Percentiles rank a stretch among this genome's conserved stretches.
phyloP scores from a whole-genome alignment of 257 asterid genomes.

The Anisodus tanguticus region DNA sequence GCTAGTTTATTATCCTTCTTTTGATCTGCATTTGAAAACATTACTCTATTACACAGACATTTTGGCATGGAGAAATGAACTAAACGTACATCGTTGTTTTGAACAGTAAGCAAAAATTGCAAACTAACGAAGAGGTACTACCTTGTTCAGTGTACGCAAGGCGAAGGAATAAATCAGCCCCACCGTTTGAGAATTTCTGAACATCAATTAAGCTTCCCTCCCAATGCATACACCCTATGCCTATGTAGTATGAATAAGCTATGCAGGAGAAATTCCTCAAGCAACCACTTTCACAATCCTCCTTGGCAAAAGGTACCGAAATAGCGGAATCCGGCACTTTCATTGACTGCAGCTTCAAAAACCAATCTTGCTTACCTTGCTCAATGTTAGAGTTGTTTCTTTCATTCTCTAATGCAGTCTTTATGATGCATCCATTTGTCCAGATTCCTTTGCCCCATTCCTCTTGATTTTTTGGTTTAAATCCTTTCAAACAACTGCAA shows the following conservation, averaged over 20 bases:
- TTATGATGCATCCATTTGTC: slow-evolving; percentile 49
- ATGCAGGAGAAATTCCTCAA: slow-evolving; percentile 55
- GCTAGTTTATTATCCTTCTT: slow-evolving; percentile 39
- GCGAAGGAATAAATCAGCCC: slow-evolving; percentile 53
- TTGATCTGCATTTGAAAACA: slow-evolving; percentile 35
- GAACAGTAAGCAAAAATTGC: neutral
- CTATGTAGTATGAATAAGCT: slow-evolving; percentile 46
- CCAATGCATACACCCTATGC: slow-evolving; percentile 64
- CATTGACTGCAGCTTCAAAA: slow-evolving; percentile 36
- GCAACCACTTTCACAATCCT: slow-evolving; percentile 44
- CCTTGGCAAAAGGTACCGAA: slow-evolving; percentile 31
- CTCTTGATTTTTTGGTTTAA: slow-evolving; percentile 32
- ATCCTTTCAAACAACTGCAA: slow-evolving; percentile 44
- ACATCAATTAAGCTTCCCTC: slow-evolving; percentile 43
- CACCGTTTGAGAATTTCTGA: slow-evolving; percentile 45
- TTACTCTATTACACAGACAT: neutral
- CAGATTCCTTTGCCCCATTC: slow-evolving; percentile 52
- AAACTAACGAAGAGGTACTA: slow-evolving; percentile 13
- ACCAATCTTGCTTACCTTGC: slow-evolving; percentile 41
- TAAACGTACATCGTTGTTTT: neutral
- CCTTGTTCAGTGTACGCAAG: slow-evolving; percentile 53
- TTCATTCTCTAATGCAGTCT: slow-evolving; percentile 34
- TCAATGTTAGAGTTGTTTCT: slow-evolving; percentile 34
- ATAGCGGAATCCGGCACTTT: slow-evolving; percentile 52
- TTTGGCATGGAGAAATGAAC: neutral